Evolutionary conservation across 768 basidiomycete species (phyloP).

Genomic region (Botryobasidium botryosum): DNA sequence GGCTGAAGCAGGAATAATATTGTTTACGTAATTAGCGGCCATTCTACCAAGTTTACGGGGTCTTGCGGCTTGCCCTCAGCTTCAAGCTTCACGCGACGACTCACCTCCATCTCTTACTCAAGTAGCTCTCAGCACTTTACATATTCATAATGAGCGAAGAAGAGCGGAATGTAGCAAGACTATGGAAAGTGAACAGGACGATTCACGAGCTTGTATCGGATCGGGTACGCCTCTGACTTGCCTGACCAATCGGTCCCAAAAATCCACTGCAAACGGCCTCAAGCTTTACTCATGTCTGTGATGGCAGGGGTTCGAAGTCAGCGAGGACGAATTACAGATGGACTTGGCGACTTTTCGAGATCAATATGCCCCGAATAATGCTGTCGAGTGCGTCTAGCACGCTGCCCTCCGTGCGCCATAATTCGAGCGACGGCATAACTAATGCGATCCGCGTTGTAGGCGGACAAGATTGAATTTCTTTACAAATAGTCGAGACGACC

Average conservation of each 20-base stretch:
- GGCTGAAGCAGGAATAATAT: too few relatives aligned
- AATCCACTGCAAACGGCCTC: not conserved
- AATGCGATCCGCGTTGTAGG: constrained; percentile 26
- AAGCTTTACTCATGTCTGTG: not conserved
- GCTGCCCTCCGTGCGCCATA: not conserved
- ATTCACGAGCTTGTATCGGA: constrained; percentile 94
- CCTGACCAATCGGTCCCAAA: not conserved
- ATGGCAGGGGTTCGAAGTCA: constrained; percentile 74
- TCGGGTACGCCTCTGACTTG: constrained; percentile 39
- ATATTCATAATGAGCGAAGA: constrained; percentile 16
- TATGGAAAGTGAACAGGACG: constrained; percentile 94
- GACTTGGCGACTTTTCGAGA: constrained; percentile 61
- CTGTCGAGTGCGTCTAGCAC: constrained; percentile 57
- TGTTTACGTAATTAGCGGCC: too few relatives aligned
- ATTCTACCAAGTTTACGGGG: too few relatives aligned
- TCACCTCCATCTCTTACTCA: too few relatives aligned
- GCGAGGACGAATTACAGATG: constrained; percentile 88
- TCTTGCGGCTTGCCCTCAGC: too few relatives aligned
- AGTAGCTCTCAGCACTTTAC: too few relatives aligned
- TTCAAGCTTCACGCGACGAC: too few relatives aligned
- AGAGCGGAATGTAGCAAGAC: constrained; percentile 33
- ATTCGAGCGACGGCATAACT: not conserved
- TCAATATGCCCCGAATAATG: constrained; percentile 55
- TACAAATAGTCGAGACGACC: constrained; percentile 51
- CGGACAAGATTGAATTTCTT: constrained; percentile 83